Evolutionary conservation across 768 basidiomycete species (phyloP).

Genomic region (Lentinula sp.): DNA sequence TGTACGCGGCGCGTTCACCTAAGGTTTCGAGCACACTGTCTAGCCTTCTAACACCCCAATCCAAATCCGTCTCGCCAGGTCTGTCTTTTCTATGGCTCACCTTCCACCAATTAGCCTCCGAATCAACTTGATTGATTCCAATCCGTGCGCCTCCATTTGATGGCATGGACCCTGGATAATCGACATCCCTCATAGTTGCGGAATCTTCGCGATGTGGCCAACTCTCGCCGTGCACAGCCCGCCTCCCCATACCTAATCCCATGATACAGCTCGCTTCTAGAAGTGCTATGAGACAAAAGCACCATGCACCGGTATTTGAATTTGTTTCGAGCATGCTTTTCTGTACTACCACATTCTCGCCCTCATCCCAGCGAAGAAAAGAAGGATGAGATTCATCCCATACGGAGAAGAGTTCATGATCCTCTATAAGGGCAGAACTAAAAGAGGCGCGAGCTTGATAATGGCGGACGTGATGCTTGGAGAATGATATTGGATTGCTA

Average conservation of each 20-base stretch:
- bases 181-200: background rate
- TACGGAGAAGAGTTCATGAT: constrained; percentile 30
- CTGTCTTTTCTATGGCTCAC: constrained; percentile 20
- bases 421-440: constrained; percentile 3
- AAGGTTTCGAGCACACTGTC: constrained; percentile 40
- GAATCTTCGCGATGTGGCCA: background rate
- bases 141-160: background rate
- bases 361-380: constrained; percentile 61
- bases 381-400: constrained; percentile 69
- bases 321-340: constrained; percentile 75
- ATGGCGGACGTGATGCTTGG: constrained; percentile 21
- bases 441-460: constrained; percentile 1
- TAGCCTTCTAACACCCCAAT: constrained; percentile 37
- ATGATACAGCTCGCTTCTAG: constrained; percentile 65
- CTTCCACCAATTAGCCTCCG: constrained; percentile 2
- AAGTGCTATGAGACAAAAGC: constrained; percentile 70
- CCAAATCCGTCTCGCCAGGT: constrained; percentile 23
- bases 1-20: constrained; percentile 45
- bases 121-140: background rate
- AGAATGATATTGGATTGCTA: background rate
- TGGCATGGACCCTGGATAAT: background rate
- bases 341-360: constrained; percentile 61
- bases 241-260: constrained; percentile 56
- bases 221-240: constrained; percentile 3
- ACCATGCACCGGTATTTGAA: constrained; percentile 78